Evolutionary conservation across 2,329 filamentous ascomycete species (phyloP).

Genomic region (Didymella sp.): DNA sequence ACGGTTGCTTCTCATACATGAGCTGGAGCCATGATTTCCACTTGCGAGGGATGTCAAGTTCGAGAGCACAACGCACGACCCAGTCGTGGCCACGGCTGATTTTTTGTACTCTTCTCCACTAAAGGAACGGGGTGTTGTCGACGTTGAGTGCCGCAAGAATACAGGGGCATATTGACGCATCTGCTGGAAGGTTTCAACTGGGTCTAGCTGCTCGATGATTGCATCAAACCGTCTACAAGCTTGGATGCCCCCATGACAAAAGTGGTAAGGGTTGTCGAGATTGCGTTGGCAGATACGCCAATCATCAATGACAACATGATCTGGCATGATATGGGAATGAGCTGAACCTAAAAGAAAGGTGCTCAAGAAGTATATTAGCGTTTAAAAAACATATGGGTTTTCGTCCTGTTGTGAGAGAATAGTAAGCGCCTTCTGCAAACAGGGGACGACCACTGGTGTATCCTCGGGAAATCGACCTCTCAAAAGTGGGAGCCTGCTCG

Average conservation of each 20-base stretch:
- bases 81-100: conserved; percentile 4
- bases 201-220: not conserved
- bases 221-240: not conserved
- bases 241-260: not conserved
- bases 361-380: not conserved
- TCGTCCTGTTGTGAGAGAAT: not conserved
- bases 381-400: not conserved
- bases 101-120: not conserved
- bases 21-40: not conserved
- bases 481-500: not conserved
- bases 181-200: not conserved
- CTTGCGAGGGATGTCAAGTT: not conserved
- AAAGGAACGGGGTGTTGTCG: not conserved
- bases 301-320: not conserved
- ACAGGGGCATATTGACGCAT: not conserved
- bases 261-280: not conserved
- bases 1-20: conserved; percentile 5
- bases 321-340: not conserved
- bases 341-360: not conserved
- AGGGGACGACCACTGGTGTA: not conserved
- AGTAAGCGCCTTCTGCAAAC: not conserved
- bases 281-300: not conserved
- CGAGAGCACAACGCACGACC: conserved; percentile 1
- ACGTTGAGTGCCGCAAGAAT: not conserved
- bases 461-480: not conserved